A percentile compares a stretch with the other conserved stretches of the same genome.
These are phyloP conservation scores for Claviceps arundinis DNA, from an alignment of 2,329 filamentous ascomycete genomes.

Conservation along the genomic window DNA sequence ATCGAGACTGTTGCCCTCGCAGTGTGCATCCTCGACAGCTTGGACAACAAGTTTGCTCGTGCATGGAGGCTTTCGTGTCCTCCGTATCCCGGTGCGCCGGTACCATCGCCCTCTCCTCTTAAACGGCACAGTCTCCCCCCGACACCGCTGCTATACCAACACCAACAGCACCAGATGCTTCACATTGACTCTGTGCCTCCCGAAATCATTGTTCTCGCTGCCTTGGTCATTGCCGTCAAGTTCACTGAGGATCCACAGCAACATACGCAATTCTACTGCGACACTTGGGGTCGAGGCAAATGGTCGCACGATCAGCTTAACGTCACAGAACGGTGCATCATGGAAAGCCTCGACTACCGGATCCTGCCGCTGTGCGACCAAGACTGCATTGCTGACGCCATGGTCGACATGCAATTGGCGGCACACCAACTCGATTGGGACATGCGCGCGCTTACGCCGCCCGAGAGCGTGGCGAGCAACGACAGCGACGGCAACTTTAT, in stretches of 20 bases:
- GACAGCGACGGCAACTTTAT: conserved; percentile 16
- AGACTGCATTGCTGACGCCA: conserved; percentile 42
- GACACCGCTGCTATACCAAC: conserved; percentile 19
- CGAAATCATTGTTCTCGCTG: conserved; percentile 49
- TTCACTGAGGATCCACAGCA: conserved; percentile 48
- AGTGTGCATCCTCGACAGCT: conserved; percentile 52
- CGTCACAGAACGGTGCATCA: conserved; percentile 48
- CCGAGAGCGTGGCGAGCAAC: conserved; percentile 15
- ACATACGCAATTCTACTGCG: conserved; percentile 38
- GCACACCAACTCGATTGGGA: conserved; percentile 20
- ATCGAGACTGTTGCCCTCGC: conserved; percentile 51
- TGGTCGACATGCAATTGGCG: conserved; percentile 51
- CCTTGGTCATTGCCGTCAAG: conserved; percentile 51
- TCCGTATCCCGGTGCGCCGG: conserved; percentile 20
- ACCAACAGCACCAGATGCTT: conserved; percentile 37
- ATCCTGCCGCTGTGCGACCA: conserved; percentile 47
- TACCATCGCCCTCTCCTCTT: conserved; percentile 10
- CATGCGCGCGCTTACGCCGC: conserved; percentile 16
- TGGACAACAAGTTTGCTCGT: conserved; percentile 48
- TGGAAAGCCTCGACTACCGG: conserved; percentile 50
- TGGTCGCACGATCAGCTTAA: conserved; percentile 53
- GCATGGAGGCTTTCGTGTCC: conserved; percentile 49
- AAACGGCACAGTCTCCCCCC: conserved; percentile 38
- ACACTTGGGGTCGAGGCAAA: conserved; percentile 37
- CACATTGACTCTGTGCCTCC: conserved; percentile 50